Evolutionary conservation across 2,329 filamentous ascomycete species (phyloP).

Genomic region (Botrytis sinoallii): DNA sequence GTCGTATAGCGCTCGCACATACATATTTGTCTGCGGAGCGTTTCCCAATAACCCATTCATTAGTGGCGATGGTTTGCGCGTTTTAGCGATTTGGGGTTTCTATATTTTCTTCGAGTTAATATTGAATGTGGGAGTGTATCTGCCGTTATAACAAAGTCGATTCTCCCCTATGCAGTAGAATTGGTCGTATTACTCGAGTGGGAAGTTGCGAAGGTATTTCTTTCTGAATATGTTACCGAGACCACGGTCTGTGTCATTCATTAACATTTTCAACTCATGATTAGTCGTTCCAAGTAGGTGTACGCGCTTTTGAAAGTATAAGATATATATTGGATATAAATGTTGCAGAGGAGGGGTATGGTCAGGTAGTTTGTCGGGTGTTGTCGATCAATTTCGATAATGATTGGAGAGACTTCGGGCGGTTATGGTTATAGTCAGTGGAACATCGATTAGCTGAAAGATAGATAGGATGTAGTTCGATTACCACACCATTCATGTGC

Average conservation of each 20-base stretch:
- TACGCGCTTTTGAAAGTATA: constrained; percentile 10
- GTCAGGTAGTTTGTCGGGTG: constrained; percentile 3
- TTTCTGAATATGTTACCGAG: constrained; percentile 18
- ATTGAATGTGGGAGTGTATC: constrained; percentile 23
- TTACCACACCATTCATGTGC: not conserved
- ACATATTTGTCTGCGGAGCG: constrained; percentile 68
- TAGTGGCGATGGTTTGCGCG: constrained; percentile 34
- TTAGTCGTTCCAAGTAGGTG: constrained; percentile 5
- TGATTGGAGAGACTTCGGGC: constrained; percentile 13
- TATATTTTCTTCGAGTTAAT: constrained; percentile 22
- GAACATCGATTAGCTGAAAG: constrained; percentile 16
- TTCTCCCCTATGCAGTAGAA: constrained; percentile 23
- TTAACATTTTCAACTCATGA: constrained; percentile 23
- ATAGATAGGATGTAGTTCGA: constrained; percentile 2
- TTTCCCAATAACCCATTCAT: constrained; percentile 63
- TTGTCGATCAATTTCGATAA: constrained; percentile 16
- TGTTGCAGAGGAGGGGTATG: constrained; percentile 16
- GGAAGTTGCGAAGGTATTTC: constrained; percentile 14
- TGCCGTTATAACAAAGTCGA: constrained; percentile 22
- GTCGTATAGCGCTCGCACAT: constrained; percentile 93
- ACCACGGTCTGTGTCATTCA: constrained; percentile 20
- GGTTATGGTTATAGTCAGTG: constrained; percentile 20
- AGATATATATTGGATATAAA: constrained; percentile 1
- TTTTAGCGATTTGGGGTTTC: constrained; percentile 26
- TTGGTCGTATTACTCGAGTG: constrained; percentile 22